These are phyloP conservation scores for Skeletonema costatum DNA, from an alignment of 108 stramenopile species.

Conservation along the genomic window DNA sequence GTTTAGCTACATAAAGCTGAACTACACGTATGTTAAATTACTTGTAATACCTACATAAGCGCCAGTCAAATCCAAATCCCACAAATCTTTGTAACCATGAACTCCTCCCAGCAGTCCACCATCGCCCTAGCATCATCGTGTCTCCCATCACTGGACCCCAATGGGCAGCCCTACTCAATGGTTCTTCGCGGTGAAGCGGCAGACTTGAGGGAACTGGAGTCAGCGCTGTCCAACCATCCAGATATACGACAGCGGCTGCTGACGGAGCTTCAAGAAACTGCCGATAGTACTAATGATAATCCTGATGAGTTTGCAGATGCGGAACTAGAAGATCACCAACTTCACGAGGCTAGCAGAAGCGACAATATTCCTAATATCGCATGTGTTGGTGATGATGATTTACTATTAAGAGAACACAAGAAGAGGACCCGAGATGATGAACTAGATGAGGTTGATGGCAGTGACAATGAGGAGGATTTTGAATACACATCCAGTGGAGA, in stretches of 20 bases:
- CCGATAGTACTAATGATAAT: not conserved
- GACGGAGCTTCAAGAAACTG: not conserved
- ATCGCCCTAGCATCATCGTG: slow-evolving; percentile 14
- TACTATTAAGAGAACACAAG: not conserved
- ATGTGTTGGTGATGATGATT: slow-evolving; percentile 1
- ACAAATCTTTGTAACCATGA: not conserved
- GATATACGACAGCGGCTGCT: slow-evolving; percentile 13
- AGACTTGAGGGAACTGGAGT: slow-evolving; percentile 31
- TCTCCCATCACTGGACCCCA: slow-evolving; percentile 44
- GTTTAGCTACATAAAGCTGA: too few relatives aligned
- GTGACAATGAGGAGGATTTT: slow-evolving; percentile 10
- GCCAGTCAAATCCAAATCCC: too few relatives aligned
- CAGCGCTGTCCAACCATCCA: slow-evolving; percentile 9
- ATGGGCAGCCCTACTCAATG: slow-evolving; percentile 45
- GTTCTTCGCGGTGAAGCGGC: slow-evolving; percentile 37
- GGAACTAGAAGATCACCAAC: not conserved
- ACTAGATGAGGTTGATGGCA: slow-evolving; percentile 8
- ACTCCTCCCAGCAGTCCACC: slow-evolving; percentile 6
- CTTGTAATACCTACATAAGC: too few relatives aligned
- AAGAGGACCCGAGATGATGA: slow-evolving; percentile 28
- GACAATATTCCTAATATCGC: not conserved
- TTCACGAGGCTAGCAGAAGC: not conserved
- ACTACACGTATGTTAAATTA: too few relatives aligned
- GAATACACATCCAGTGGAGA: not conserved
- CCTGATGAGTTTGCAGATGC: slow-evolving; percentile 16